Base-by-base conservation (phyloP, 441 rosid species). In the Rhodomyrtus psidioides region DNA sequence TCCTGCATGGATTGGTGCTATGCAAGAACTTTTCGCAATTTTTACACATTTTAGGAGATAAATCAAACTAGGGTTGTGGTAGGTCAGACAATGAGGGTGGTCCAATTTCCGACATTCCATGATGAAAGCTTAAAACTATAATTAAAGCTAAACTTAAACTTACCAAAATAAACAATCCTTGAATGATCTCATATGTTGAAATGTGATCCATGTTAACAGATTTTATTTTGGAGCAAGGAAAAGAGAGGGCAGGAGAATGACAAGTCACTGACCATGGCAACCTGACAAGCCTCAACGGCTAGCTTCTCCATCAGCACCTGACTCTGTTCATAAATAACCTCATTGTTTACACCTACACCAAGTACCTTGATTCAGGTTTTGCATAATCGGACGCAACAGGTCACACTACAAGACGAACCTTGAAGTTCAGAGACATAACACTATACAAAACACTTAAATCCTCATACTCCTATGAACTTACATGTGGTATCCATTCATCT, bases 301-400 rank as follows among this genome's bases (percentile, higher is more conserved):
- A 94, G 95, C 88, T 91, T 93, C 90, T 96, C 97, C 98, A 94
- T 91, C 19, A 96, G 91, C 9, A 84, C 91, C 88, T 93, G 95
- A 57, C 92, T 88, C 83, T 81, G 88, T 90, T 96, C 96, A 83
- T 93, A 92, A 82, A 95, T 94, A 62, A 94, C 39, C 85, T 91
- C 90, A 87, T 96, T 94, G 85, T 90, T 87, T 81, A 94, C 93
- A 89, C 92, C 98, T 96, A 42, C 53, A 86, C 28, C 55, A 56
- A 39, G 8, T 21, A 39, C 39, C 79, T 39, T 21, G 9, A 10
- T 39, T 70, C 79, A 70, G 79, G 15, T 39, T 39, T 70, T 70
- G 49, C 79, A 39, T 39, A 34, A 70, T 21, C 6, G 16, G 79
- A 39, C 2, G 9, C 49, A 70, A 1, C n/a, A 39, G 79, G 79